Percentiles rank a stretch among this genome's conserved stretches.
phyloP scores from a whole-genome alignment of 129 eudicot genomes.

The Saposhnikovia divaricata region DNA sequence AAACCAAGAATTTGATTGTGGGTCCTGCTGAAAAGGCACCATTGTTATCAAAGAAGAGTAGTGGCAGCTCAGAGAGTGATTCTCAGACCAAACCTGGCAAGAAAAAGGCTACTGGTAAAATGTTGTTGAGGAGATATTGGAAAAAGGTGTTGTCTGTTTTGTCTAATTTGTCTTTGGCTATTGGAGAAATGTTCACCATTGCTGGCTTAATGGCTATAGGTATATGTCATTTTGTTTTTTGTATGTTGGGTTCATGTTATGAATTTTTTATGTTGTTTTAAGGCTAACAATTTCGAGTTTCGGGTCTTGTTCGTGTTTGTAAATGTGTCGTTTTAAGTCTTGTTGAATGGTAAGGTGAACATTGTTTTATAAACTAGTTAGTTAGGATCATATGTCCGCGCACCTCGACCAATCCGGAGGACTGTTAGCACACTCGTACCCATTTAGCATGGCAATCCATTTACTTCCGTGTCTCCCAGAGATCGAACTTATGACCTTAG shows the following conservation, averaged over 20 bases:
- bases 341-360: too few relatives aligned
- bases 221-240: constrained; percentile 17
- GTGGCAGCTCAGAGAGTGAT: constrained; percentile 11
- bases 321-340: too few relatives aligned
- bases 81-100: constrained; percentile 16
- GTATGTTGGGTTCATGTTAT: not conserved
- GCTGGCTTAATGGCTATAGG: constrained; percentile 94
- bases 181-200: constrained; percentile 73
- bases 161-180: constrained; percentile 88
- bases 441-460: too few relatives aligned
- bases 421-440: too few relatives aligned
- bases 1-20: constrained; percentile 27
- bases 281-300: too few relatives aligned
- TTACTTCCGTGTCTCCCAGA: too few relatives aligned
- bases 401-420: too few relatives aligned
- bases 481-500: too few relatives aligned
- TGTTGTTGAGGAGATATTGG: constrained; percentile 32
- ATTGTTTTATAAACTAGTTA: not conserved
- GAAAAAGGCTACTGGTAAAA: constrained; percentile 17
- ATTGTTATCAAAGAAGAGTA: constrained; percentile 34
- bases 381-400: too few relatives aligned
- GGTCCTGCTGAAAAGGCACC: constrained; percentile 65
- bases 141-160: constrained; percentile 49
- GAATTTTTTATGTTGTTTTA: too few relatives aligned
- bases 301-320: too few relatives aligned